These are phyloP conservation scores for Diaporthe nobilis DNA, from an alignment of 2,329 filamentous ascomycete genomes.

Conservation along the genomic window DNA sequence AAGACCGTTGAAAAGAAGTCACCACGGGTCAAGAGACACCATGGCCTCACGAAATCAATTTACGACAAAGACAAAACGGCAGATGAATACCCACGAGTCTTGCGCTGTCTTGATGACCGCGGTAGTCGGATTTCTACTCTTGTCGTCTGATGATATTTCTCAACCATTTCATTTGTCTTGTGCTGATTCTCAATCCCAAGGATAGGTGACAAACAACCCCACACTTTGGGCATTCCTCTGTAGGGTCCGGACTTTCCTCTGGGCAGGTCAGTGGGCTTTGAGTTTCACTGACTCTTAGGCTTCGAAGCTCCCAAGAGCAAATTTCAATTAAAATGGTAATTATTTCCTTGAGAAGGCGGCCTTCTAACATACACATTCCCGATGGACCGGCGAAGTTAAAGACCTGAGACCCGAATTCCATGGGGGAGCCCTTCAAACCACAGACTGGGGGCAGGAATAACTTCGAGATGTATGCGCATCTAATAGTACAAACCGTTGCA, in stretches of 20 bases:
- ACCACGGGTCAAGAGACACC: background rate
- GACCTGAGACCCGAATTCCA: background rate
- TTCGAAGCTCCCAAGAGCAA: background rate
- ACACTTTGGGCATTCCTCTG: background rate
- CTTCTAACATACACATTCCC: background rate
- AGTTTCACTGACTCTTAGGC: background rate
- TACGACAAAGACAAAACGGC: background rate
- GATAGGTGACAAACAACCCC: background rate
- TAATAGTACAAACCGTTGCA: too few species aligned
- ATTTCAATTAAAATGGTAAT: background rate
- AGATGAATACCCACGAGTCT: background rate
- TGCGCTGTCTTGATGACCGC: background rate
- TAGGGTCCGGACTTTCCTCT: too few species aligned
- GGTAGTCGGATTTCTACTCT: background rate
- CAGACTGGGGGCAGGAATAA: background rate
- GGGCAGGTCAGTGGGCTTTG: background rate
- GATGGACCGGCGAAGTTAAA: background rate
- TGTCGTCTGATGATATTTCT: background rate
- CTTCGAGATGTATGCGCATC: too few species aligned
- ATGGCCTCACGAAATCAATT: background rate
- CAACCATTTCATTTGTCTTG: too few species aligned
- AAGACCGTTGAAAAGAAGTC: background rate
- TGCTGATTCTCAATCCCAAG: background rate
- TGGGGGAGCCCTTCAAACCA: background rate
- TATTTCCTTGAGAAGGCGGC: background rate